These are phyloP conservation scores for Incumbomyces lentus DNA, from an alignment of 2,329 filamentous ascomycete genomes.

Conservation along the genomic window DNA sequence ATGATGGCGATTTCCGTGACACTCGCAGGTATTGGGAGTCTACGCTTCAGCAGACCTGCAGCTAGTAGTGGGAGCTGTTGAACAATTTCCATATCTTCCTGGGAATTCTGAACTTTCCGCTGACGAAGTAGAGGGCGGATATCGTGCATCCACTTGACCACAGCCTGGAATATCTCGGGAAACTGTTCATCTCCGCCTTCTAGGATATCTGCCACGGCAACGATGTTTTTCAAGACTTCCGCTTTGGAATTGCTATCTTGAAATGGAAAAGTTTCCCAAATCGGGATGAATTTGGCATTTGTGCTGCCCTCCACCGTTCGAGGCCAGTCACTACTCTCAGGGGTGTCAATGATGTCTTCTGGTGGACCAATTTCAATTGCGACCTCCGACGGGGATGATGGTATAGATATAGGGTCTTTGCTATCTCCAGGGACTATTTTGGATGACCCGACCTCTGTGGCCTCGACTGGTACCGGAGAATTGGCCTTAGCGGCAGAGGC, in stretches of 20 bases:
- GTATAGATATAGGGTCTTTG: conserved; percentile 29
- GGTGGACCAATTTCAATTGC: conserved; percentile 38
- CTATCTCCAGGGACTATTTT: conserved; percentile 13
- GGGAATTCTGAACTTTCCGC: conserved; percentile 26
- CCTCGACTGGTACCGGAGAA: conserved; percentile 11
- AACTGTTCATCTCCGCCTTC: conserved; percentile 11
- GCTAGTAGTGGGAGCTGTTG: conserved; percentile 31
- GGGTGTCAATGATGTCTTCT: conserved; percentile 34
- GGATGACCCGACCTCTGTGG: neutral
- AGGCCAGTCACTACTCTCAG: conserved; percentile 10
- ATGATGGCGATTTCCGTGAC: conserved; percentile 24
- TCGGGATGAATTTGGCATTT: neutral
- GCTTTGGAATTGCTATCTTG: neutral
- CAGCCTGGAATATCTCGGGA: conserved; percentile 23
- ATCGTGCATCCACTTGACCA: conserved; percentile 35
- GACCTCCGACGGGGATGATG: conserved; percentile 31
- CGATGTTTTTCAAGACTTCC: neutral
- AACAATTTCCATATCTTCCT: conserved; percentile 37
- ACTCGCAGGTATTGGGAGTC: conserved; percentile 13
- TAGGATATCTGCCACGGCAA: conserved; percentile 11
- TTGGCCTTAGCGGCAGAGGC: conserved; percentile 11
- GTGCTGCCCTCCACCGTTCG: neutral
- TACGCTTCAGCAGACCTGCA: conserved; percentile 31
- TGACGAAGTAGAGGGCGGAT: conserved; percentile 27
- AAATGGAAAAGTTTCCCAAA: conserved; percentile 4